Evolutionary conservation across 2,329 filamentous ascomycete species (phyloP).

Genomic region (Colletotrichum ledebouriae): DNA sequence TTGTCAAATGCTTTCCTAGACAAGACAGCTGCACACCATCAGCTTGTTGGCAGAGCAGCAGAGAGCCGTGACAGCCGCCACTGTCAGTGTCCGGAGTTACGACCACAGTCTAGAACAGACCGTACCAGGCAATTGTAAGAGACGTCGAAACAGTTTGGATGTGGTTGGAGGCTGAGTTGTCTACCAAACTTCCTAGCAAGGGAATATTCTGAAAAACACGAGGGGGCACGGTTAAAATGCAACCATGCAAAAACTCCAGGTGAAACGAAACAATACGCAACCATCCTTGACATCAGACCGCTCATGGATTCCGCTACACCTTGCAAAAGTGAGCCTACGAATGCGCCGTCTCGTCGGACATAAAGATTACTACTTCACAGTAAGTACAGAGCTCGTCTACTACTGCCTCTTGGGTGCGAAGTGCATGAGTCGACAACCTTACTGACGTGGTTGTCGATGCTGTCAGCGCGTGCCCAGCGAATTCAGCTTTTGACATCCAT

Average conservation of each 20-base stretch:
- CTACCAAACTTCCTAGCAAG: slow-evolving; percentile 23
- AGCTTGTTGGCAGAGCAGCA: slow-evolving; percentile 19
- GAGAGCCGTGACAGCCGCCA: slow-evolving; percentile 33
- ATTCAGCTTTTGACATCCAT: slow-evolving; percentile 14
- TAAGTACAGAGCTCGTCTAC: neutral
- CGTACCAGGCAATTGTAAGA: slow-evolving; percentile 24
- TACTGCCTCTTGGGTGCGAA: neutral
- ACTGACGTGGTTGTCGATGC: slow-evolving; percentile 9
- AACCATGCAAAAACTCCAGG: slow-evolving; percentile 29
- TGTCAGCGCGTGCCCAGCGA: slow-evolving; percentile 4
- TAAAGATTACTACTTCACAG: too few relatives aligned
- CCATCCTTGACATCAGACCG: slow-evolving; percentile 5
- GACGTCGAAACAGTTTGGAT: slow-evolving; percentile 33
- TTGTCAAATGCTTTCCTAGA: slow-evolving; percentile 25
- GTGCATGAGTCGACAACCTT: slow-evolving; percentile 19
- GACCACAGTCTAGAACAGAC: slow-evolving; percentile 10
- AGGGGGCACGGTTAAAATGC: slow-evolving; percentile 30
- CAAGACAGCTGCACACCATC: slow-evolving; percentile 35
- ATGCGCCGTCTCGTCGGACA: neutral
- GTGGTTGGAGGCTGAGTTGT: slow-evolving; percentile 1
- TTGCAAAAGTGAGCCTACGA: slow-evolving; percentile 21
- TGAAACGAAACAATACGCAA: slow-evolving; percentile 33
- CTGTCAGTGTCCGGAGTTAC: slow-evolving; percentile 13
- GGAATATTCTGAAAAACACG: slow-evolving; percentile 16
- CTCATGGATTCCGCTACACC: slow-evolving; percentile 13